Evolutionary conservation across 163 green algal species (phyloP), one percentile per base, ranked within the genome.

Genomic region (Chlorella variabilis): DNA sequence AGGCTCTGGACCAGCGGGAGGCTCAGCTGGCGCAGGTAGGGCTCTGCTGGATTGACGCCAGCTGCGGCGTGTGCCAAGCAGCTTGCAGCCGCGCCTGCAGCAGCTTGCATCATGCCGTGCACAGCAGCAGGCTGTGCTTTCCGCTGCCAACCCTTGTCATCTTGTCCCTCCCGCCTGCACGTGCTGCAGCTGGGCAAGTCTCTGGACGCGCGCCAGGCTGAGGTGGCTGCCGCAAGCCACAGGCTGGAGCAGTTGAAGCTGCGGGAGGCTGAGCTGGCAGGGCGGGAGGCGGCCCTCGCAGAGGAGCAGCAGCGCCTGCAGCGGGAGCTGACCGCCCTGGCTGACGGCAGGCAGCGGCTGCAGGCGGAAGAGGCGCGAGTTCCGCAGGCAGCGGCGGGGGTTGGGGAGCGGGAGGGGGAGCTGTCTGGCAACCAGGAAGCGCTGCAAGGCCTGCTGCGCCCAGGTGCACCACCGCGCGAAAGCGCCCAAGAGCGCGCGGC

Each of bases 11-110:
- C 7, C 23, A 71, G 77, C 65, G 66, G 1, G 66, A 83, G 18
- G n/a, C 13, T 7, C 36, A 77, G 66, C 66, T 71, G 66, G 29
- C 58, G 48, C 76, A 76, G 63, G 63, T 82, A n/a, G n/a, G n/a
- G n/a, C n/a, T n/a, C n/a, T n/a, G n/a, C n/a, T n/a, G n/a, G n/a
- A n/a, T n/a, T n/a, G n/a, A n/a, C n/a, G 61, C 54, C 4, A 9
- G 54, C 54, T 9, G 20, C 18, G 54, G 54, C 23, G 45, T 15
- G 15, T 11, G 45, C 45, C 11, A 15, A 54, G 45, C 11, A 54
- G 45, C 45, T 54, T 11, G 11, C 45, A 15, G 15, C 11, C 45
- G 15, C 15, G 45, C 45, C 15, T 11, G 45, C 45, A 54, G 45
- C 45, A 54, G 11, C 11, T 54, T 54, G 45, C 45, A 54, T n/a